phyloP scores from a whole-genome alignment of 2,329 filamentous ascomycete genomes.

The Epichloe gansuensis region DNA sequence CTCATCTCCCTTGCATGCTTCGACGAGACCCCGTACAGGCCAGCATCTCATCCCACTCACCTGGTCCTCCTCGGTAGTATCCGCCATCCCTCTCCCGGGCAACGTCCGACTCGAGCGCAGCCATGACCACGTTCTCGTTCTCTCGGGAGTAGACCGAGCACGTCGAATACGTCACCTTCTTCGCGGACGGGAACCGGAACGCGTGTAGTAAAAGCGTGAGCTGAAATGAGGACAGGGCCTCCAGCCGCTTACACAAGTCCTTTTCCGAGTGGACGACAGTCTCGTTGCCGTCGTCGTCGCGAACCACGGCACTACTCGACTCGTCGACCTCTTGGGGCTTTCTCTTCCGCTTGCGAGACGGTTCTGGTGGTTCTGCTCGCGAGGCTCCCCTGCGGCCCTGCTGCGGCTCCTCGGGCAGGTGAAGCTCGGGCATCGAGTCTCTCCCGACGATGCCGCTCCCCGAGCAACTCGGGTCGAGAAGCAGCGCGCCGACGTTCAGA shows the following conservation, averaged over 20 bases:
- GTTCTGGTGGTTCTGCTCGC: not conserved
- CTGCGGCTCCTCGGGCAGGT: constrained; percentile 35
- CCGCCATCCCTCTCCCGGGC: constrained; percentile 63
- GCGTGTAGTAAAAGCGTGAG: constrained; percentile 72
- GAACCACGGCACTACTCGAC: constrained; percentile 24
- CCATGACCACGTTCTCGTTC: constrained; percentile 74
- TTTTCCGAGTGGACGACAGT: constrained; percentile 39
- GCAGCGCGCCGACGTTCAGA: constrained; percentile 60
- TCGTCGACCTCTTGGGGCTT: constrained; percentile 28
- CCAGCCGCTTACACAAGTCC: constrained; percentile 52
- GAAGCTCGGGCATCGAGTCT: constrained; percentile 61
- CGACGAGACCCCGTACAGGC: constrained; percentile 50
- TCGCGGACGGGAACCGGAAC: constrained; percentile 64
- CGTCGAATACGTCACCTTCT: constrained; percentile 78
- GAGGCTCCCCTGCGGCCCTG: not conserved
- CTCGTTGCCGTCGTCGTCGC: constrained; percentile 48
- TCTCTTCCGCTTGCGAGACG: constrained; percentile 28
- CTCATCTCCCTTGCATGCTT: constrained; percentile 35
- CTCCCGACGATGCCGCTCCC: constrained; percentile 89
- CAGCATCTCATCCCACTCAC: constrained; percentile 65
- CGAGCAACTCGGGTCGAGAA: constrained; percentile 90
- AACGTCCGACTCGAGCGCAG: constrained; percentile 54
- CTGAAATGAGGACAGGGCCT: constrained; percentile 70
- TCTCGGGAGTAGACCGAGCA: constrained; percentile 82
- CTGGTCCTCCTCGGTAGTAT: constrained; percentile 64